These are phyloP conservation scores for Penicillium brevicompactum DNA, from an alignment of 2,329 filamentous ascomycete species.

Conservation along the genomic window DNA sequence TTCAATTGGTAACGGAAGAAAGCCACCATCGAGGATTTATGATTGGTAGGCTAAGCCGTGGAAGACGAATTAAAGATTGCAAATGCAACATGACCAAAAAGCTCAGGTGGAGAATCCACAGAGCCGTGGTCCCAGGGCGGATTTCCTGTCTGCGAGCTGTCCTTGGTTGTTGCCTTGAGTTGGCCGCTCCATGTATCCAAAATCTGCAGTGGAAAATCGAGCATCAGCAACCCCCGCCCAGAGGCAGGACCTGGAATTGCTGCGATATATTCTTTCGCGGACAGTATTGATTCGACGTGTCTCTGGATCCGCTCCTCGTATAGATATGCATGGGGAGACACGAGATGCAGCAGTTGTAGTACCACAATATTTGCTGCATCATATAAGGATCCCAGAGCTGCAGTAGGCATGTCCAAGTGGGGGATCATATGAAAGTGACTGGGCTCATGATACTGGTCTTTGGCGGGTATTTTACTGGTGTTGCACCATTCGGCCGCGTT, in stretches of 20 bases:
- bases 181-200: background rate
- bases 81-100: conserved; percentile 5
- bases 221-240: conserved; percentile 7
- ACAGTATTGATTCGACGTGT: conserved; percentile 6
- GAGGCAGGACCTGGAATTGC: conserved; percentile 2
- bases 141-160: background rate
- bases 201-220: conserved; percentile 7
- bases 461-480: background rate
- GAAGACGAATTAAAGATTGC: too few relatives aligned
- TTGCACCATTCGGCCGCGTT: background rate
- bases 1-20: too few relatives aligned
- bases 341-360: background rate
- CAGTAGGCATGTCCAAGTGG: conserved; percentile 11
- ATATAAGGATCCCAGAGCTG: conserved; percentile 6
- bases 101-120: background rate
- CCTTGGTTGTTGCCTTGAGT: background rate
- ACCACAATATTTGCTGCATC: conserved; percentile 6
- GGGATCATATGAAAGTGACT: conserved; percentile 3
- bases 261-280: conserved; percentile 4
- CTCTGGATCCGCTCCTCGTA: conserved; percentile 10
- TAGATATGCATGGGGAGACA: background rate
- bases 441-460: background rate
- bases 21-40: background rate
- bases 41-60: background rate
- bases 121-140: background rate